Evolutionary conservation across 331 rosid genomes (phyloP).

Genomic region (Saraca asoca): DNA sequence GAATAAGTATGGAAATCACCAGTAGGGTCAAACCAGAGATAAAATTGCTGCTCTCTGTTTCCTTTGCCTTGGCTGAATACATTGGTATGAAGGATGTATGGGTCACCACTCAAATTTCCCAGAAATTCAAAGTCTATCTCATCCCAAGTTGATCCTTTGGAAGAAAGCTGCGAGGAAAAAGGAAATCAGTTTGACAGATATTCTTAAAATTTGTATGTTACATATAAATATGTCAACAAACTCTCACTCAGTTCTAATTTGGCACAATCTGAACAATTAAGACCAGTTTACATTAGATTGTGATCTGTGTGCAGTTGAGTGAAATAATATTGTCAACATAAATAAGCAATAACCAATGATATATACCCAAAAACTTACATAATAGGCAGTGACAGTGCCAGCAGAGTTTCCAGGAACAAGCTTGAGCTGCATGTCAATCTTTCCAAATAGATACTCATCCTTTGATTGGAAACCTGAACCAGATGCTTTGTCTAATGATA

Average conservation of each 20-base stretch:
- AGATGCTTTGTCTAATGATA: conserved; percentile 61
- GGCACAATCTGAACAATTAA: too few relatives aligned
- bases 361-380: conserved; percentile 32
- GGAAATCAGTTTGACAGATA: too few relatives aligned
- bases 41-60: conserved; percentile 56
- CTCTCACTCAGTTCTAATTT: too few relatives aligned
- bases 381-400: conserved; percentile 82
- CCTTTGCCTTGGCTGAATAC: conserved; percentile 67
- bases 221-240: too few relatives aligned
- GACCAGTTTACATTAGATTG: too few relatives aligned
- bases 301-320: too few relatives aligned
- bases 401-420: conserved; percentile 81
- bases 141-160: conserved; percentile 66
- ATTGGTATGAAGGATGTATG: conserved; percentile 77
- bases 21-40: conserved; percentile 82
- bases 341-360: too few relatives aligned
- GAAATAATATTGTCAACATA: neutral
- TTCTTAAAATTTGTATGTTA: neutral
- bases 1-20: conserved; percentile 75
- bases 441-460: conserved; percentile 60
- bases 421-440: conserved; percentile 77
- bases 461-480: conserved; percentile 79
- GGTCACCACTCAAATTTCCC: conserved; percentile 76
- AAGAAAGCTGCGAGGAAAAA: conserved; percentile 55
- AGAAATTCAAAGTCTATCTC: conserved; percentile 84